These are phyloP conservation scores for Monosporascus sp. DNA, from an alignment of 2,329 filamentous ascomycete species.

Conservation along the genomic window DNA sequence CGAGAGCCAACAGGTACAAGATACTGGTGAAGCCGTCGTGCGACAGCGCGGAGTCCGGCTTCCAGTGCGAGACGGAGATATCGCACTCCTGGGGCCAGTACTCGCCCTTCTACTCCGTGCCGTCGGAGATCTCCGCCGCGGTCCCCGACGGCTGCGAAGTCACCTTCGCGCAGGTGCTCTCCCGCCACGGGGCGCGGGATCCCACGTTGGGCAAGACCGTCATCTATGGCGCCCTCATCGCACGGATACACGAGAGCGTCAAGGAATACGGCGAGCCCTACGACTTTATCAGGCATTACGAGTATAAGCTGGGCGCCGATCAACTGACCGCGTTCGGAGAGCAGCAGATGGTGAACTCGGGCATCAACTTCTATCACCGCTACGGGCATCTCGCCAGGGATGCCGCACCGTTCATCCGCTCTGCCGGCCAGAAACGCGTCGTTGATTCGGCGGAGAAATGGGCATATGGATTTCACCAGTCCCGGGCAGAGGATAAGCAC, in stretches of 20 bases:
- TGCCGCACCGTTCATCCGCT: slow-evolving; percentile 64
- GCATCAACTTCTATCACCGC: slow-evolving; percentile 67
- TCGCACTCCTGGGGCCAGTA: slow-evolving; percentile 82
- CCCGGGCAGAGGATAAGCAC: slow-evolving; percentile 36
- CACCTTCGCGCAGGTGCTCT: slow-evolving; percentile 76
- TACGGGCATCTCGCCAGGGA: slow-evolving; percentile 59
- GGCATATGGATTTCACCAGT: slow-evolving; percentile 64
- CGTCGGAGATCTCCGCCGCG: slow-evolving; percentile 55
- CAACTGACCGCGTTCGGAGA: slow-evolving; percentile 64
- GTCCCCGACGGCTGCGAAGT: slow-evolving; percentile 65
- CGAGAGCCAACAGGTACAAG: slow-evolving; percentile 2
- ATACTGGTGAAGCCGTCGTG: slow-evolving; percentile 35
- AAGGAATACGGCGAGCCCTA: slow-evolving; percentile 57
- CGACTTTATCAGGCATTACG: slow-evolving; percentile 66
- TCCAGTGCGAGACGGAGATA: slow-evolving; percentile 56
- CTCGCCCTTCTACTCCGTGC: slow-evolving; percentile 74
- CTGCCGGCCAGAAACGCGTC: slow-evolving; percentile 65
- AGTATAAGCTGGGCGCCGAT: slow-evolving; percentile 66
- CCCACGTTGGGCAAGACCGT: slow-evolving; percentile 66
- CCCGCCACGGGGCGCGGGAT: slow-evolving; percentile 78
- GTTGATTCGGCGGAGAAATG: slow-evolving; percentile 71
- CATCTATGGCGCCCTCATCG: slow-evolving; percentile 58
- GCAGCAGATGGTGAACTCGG: slow-evolving; percentile 68
- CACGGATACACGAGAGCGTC: slow-evolving; percentile 55
- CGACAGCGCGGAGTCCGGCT: slow-evolving; percentile 51